A percentile compares a stretch with the other conserved stretches of the same genome.
phyloP scores from a whole-genome alignment of 176 grass and related monocot genomes.

The Rhynchospora tenuis region DNA sequence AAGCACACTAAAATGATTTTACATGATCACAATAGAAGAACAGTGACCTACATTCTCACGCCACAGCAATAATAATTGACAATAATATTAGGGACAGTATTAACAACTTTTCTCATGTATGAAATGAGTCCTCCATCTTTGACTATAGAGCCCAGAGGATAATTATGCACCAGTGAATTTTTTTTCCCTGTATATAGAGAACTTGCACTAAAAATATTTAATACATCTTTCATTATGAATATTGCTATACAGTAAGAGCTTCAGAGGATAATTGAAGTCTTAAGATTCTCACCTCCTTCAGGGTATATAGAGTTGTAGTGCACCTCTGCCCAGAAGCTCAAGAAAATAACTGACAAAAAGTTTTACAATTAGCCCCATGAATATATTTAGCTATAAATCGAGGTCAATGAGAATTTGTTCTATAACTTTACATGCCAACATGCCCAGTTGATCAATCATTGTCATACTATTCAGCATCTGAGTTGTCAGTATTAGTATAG shows the following conservation, averaged over 20 bases:
- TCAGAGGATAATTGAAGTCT: background rate
- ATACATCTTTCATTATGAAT: background rate
- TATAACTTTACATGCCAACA: background rate
- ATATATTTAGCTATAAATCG: background rate
- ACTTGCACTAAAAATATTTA: background rate
- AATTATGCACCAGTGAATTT: background rate
- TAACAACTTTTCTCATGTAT: background rate
- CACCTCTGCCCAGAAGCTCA: slow-evolving; percentile 76
- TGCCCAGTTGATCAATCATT: background rate
- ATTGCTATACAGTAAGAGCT: background rate
- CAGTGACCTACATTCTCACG: background rate
- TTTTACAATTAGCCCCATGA: background rate
- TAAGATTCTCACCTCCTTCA: slow-evolving; percentile 37
- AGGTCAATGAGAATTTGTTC: background rate
- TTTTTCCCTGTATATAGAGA: background rate
- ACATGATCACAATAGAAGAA: background rate
- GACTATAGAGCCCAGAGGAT: background rate
- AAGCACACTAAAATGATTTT: background rate
- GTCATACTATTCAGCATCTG: background rate
- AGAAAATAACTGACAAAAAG: slow-evolving; percentile 53
- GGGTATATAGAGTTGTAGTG: slow-evolving; percentile 69
- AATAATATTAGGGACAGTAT: background rate
- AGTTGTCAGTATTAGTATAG: background rate
- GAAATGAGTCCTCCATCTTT: background rate
- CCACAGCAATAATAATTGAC: background rate